phyloP scores from a whole-genome alignment of 192 early-diverging fungal genomes.

The Coemansia sp. region DNA sequence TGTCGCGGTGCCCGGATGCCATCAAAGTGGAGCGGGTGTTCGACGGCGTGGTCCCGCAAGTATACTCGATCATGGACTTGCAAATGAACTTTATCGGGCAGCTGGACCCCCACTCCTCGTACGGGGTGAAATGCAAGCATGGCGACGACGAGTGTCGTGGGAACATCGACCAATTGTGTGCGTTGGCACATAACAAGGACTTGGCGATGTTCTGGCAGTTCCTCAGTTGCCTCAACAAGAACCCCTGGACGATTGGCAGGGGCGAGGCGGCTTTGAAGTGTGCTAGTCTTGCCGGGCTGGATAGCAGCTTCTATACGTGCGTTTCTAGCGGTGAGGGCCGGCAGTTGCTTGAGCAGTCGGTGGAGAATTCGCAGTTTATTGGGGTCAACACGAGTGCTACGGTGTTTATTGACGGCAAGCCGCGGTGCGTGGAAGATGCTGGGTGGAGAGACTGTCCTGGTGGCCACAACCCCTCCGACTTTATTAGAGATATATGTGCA shows the following conservation, averaged over 20 bases:
- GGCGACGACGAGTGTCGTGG: slow-evolving; percentile 55
- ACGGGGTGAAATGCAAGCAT: slow-evolving; percentile 52
- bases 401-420: slow-evolving; percentile 58
- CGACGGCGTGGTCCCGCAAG: slow-evolving; percentile 27
- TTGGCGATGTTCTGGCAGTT: slow-evolving; percentile 43
- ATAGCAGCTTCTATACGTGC: slow-evolving; percentile 46
- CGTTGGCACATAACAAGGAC: slow-evolving; percentile 25
- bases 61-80: slow-evolving; percentile 50
- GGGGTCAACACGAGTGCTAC: slow-evolving; percentile 60
- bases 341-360: slow-evolving; percentile 51
- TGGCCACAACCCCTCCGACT: slow-evolving; percentile 31
- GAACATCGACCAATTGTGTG: slow-evolving; percentile 52
- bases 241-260: slow-evolving; percentile 20
- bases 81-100: slow-evolving; percentile 52
- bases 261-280: slow-evolving; percentile 33
- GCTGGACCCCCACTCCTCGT: slow-evolving; percentile 31
- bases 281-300: slow-evolving; percentile 36
- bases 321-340: slow-evolving; percentile 36
- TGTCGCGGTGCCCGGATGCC: slow-evolving; percentile 70
- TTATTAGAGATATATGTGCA: slow-evolving; percentile 49
- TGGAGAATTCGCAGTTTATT: slow-evolving; percentile 46
- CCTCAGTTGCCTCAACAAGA: slow-evolving; percentile 36
- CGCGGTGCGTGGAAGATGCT: slow-evolving; percentile 62
- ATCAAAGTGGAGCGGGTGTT: slow-evolving; percentile 54
- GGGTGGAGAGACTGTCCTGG: slow-evolving; percentile 50